A percentile compares a stretch with the other conserved stretches of the same genome.
Evolutionary conservation across 495 filamentous ascomycete species (phyloP).

Genomic region (Penicillium antarcticum): DNA sequence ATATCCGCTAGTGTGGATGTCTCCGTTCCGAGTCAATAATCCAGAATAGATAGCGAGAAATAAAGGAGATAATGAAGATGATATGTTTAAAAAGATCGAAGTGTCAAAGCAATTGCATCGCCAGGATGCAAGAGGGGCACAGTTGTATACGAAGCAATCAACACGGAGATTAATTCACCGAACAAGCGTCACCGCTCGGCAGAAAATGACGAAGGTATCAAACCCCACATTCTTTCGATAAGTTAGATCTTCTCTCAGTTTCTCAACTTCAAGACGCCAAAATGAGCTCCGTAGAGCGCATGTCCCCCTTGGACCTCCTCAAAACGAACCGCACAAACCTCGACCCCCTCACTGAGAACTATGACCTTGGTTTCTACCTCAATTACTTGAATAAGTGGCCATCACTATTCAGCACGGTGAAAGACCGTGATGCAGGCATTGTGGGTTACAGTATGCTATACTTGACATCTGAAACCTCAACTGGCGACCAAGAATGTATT

Average conservation of each 20-base stretch:
- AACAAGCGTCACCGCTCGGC: conserved; percentile 1
- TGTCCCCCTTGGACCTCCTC: conserved; percentile 70
- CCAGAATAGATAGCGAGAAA: no score
- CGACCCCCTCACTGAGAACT: conserved; percentile 93
- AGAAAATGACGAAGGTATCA: conserved; percentile 9
- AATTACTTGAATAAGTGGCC: conserved; percentile 95
- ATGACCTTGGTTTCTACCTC: conserved; percentile 90
- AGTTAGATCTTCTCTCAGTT: neutral
- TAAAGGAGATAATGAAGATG: neutral
- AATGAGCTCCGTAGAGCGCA: conserved; percentile 69
- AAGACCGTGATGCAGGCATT: conserved; percentile 75
- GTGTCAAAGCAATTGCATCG: neutral
- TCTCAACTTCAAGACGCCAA: conserved; percentile 6
- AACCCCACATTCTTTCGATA: conserved; percentile 7
- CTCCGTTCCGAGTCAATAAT: neutral
- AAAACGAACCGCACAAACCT: conserved; percentile 83
- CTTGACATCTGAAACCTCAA: neutral
- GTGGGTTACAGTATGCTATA: conserved; percentile 79
- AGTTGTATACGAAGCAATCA: neutral
- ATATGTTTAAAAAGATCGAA: neutral
- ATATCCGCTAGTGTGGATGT: neutral
- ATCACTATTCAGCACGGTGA: conserved; percentile 81
- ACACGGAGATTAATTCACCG: neutral
- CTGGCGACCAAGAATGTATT: no score
- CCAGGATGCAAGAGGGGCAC: neutral